Base-by-base conservation (phyloP, 306 rosid species). In the Cajanus cajan region DNA sequence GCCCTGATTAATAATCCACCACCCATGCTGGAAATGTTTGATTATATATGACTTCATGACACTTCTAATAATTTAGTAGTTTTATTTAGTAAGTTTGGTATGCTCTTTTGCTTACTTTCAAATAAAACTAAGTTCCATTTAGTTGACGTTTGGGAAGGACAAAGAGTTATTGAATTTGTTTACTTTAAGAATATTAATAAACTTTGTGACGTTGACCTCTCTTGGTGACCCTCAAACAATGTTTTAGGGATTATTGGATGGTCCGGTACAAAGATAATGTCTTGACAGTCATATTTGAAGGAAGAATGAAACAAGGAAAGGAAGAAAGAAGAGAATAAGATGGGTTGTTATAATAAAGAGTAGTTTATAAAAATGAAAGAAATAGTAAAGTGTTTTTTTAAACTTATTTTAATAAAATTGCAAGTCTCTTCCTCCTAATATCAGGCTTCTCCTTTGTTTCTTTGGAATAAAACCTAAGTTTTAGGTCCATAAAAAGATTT, bases 1-100 rank as follows among this genome's bases (percentile, higher is more conserved):
- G 88, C 77, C 88, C 87, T 81, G 43, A 79, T 83, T 50, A 82
- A 82, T 83, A 82, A 77, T 85, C 78, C 73, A 73, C 43, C 55
- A 77, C 75, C 85, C 84, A 69, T 64, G 24, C 69, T 51, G 12
- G 8, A 78, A 77, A 63, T 54, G 64, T 31, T 86, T 79, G 68
- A 85, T 82, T 87, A 78, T 28, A 28, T 28, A 28, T 85, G 78
- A 59, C 79, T 80, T 71, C 83, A 82, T 86, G 24, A 85, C 85
- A 68, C 78, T 78, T 52, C 67, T 12, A 79, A 74, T 82, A 73
- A 83, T 86, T 78, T 74, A 58, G 68, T 79, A 68, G 79, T 81
- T 41, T 79, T 86, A 61, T 48, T 79, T 86, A 61, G 68, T 47
- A 45, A 28, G 40, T 28, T 40, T 31, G 16, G 21, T 36, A 37